Evolutionary conservation across 371 early-diverging fungal species (phyloP).

Genomic region (Mucor racemosus): DNA sequence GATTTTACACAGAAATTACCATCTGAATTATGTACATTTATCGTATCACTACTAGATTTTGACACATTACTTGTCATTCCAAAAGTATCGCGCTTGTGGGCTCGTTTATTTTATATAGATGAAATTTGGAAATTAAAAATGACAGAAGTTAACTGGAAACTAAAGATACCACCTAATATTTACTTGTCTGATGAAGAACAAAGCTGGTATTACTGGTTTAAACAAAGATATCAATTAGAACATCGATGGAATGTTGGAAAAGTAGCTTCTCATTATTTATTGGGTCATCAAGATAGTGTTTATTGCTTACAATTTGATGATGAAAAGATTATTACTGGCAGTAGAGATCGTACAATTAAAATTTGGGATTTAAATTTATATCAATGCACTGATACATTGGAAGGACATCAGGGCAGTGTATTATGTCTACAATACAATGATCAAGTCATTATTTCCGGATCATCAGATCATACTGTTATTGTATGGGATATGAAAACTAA

Average conservation of each 20-base stretch:
- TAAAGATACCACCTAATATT: constrained; percentile 20
- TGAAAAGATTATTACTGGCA: constrained; percentile 84
- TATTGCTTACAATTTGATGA: constrained; percentile 90
- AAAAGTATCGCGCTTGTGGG: constrained; percentile 26
- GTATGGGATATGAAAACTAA: constrained; percentile 80
- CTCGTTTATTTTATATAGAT: constrained; percentile 25
- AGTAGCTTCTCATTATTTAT: constrained; percentile 38
- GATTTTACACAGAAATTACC: constrained; percentile 33
- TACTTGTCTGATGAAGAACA: constrained; percentile 24
- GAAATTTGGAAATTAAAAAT: constrained; percentile 28
- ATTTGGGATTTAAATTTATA: constrained; percentile 54
- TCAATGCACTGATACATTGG: constrained; percentile 69
- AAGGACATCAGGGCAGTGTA: constrained; percentile 88
- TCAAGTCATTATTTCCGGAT: constrained; percentile 84
- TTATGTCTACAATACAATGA: constrained; percentile 87
- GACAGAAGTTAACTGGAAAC: constrained; percentile 23
- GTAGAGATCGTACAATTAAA: constrained; percentile 86
- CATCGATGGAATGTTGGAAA: constrained; percentile 44
- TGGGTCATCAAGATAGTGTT: constrained; percentile 88
- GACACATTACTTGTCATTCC: constrained; percentile 25
- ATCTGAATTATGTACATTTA: constrained; percentile 31
- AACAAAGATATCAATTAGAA: constrained; percentile 35
- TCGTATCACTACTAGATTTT: constrained; percentile 32
- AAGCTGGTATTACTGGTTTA: constrained; percentile 39
- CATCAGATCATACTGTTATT: constrained; percentile 86